phyloP scores from a whole-genome alignment of 768 basidiomycete species.

The Rhizopogon sp. region DNA sequence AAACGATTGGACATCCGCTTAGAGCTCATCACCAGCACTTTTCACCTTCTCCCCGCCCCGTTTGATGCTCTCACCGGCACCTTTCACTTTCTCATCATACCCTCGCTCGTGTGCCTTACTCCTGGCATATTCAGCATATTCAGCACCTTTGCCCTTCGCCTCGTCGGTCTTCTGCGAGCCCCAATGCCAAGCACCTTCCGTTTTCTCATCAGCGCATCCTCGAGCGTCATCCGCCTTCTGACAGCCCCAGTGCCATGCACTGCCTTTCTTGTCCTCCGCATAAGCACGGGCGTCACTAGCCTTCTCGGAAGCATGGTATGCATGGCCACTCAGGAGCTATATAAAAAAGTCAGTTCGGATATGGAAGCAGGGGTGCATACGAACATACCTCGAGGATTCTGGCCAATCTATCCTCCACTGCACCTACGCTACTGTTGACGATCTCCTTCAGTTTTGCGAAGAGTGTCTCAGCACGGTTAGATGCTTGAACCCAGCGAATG shows the following conservation, averaged over 20 bases:
- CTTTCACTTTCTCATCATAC: constrained; percentile 17
- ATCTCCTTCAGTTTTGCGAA: constrained; percentile 61
- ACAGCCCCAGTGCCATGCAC: constrained; percentile 10
- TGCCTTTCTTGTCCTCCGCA: constrained; percentile 1
- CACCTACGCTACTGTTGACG: constrained; percentile 61
- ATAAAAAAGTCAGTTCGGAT: background rate
- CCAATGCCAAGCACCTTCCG: constrained; percentile 10
- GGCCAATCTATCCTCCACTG: constrained; percentile 72
- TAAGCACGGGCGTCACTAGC: constrained; percentile 7
- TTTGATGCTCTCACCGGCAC: constrained; percentile 15
- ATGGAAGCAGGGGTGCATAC: background rate
- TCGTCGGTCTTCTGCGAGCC: constrained; percentile 21
- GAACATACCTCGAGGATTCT: constrained; percentile 32
- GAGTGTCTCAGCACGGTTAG: constrained; percentile 49
- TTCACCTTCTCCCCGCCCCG: constrained; percentile 20
- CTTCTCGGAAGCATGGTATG: constrained; percentile 23
- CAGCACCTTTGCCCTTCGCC: constrained; percentile 18
- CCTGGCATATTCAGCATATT: constrained; percentile 15
- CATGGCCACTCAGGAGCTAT: constrained; percentile 39
- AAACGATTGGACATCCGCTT: constrained; percentile 12
- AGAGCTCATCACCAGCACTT: constrained; percentile 28
- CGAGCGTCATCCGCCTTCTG: constrained; percentile 14
- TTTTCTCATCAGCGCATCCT: background rate
- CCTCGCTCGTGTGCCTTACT: constrained; percentile 20
- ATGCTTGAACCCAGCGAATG: constrained; percentile 71